These are phyloP conservation scores for Knoxdaviesia capensis DNA, from an alignment of 2,329 filamentous ascomycete genomes.

Conservation along the genomic window DNA sequence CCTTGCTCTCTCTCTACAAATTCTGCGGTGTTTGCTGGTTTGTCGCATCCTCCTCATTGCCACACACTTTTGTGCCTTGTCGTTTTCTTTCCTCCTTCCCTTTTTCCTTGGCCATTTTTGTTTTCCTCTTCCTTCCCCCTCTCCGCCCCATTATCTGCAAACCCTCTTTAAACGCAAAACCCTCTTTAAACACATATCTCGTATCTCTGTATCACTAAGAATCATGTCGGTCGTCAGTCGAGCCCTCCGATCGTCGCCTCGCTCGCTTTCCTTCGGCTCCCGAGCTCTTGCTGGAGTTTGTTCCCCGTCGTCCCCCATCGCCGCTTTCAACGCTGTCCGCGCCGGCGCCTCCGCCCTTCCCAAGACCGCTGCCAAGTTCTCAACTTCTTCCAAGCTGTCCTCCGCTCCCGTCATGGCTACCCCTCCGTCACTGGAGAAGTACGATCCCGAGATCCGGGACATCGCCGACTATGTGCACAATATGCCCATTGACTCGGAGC, in stretches of 20 bases:
- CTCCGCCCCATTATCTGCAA: neutral
- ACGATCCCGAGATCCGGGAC: slow-evolving; percentile 84
- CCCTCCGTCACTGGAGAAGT: slow-evolving; percentile 29
- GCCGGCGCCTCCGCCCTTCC: slow-evolving; percentile 6
- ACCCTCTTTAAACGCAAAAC: too few relatives aligned
- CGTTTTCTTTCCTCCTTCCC: neutral
- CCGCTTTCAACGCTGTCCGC: slow-evolving; percentile 11
- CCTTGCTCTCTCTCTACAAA: neutral
- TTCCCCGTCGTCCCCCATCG: slow-evolving; percentile 2
- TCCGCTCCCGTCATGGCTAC: slow-evolving; percentile 27
- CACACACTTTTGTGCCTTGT: neutral
- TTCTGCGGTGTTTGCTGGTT: neutral
- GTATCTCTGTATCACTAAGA: too few relatives aligned
- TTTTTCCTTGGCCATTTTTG: neutral
- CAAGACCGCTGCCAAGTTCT: slow-evolving; percentile 22
- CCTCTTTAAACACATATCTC: too few relatives aligned
- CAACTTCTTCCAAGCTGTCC: slow-evolving; percentile 10
- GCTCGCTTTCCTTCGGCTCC: slow-evolving; percentile 11
- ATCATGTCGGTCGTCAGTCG: slow-evolving; percentile 34
- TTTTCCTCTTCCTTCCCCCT: neutral
- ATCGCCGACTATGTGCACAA: slow-evolving; percentile 92
- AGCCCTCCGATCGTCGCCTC: slow-evolving; percentile 23
- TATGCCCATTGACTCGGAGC: slow-evolving; percentile 72
- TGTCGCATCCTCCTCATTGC: neutral
- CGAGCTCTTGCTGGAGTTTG: slow-evolving; percentile 8